Base-by-base conservation (phyloP, 345 rosid genomes). In the Rhizophora mangle region DNA sequence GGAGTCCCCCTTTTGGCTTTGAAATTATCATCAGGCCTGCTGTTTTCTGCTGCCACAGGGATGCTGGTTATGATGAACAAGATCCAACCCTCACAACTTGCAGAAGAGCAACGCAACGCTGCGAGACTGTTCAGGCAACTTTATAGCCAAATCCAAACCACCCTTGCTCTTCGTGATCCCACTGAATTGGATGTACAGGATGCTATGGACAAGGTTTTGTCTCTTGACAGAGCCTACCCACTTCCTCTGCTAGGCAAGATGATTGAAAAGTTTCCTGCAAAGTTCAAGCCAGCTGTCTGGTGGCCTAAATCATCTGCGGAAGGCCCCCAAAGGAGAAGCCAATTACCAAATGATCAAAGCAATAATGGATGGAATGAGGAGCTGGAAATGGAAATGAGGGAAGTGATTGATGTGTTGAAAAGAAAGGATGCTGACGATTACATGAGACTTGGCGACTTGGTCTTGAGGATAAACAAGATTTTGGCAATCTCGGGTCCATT, bases 81-180 rank as follows among this genome's bases (percentile, higher is more conserved):
- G 68, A 79, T 82, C 70, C 85, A 82, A 49, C 85, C 82, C 1
- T 82, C 85, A 0, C 85, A 82, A 62, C 76, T 82, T 8, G 82
- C 82, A 0, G 85, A 82, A 59, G 85, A 82, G 63, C 85, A 82
- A 19, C 70, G 85, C 10, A 79, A 76, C 13, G 82, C 82, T 1
- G 51, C 76, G 0, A 73, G 81, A 72, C 39, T 82, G 72, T 79
- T 79, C 60, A 75, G 47, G 37, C 79, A 82, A 65, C 80, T 82
- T 6, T 21, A 71, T 22, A 39, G 22, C 24, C 70, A 68, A 26
- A 73, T 82, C 36, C 30, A 59, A 46, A 73, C 77, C 8, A 68
- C 56, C n/a, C 64, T 82, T 2, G 63, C 67, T 7, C 65, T 76
- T 52, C 31, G 43, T 8, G 7, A 70, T 47, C 73, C 61, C 6